Base-by-base conservation (phyloP, 176 grass and related monocot genomes). In the Lolium multiflorum region DNA sequence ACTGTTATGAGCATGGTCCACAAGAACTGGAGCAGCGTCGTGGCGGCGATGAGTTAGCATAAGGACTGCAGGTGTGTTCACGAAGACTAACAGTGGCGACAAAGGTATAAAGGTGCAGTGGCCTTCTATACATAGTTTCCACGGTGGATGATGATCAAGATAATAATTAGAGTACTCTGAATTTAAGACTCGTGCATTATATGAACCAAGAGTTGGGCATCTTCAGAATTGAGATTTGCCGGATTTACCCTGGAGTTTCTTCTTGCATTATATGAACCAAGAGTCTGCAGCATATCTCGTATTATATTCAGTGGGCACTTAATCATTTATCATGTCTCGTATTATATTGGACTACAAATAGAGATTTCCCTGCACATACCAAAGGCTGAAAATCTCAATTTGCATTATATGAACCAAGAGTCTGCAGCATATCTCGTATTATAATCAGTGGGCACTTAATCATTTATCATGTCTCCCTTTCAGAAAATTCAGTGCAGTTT, bases 1-100 rank as follows among this genome's bases (percentile, higher is more conserved):
- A 82, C 2, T 0, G 28, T 12, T 0, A 4, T 3, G 31, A 41
- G 17, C 16, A 63, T 20, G 18, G 37, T 25, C 35, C 0, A 13
- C 12, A 0, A 16, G 47, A 58, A 20, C 20, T 58, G 39, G 58
- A 31, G 47, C 5, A 1, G 3, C 47, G 43, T 14, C 43, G 2
- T 67, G 35, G 20, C 48, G 24, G n/a, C 50, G 25, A 64, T 87
- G 72, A 75, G 17, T 72, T 72, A 72, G 51, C 51, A 26, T 83
- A 82, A 20, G 6, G 26, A 35, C 1, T 28, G 11, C 17, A 7
- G 70, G 41, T 4, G 11, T 72, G n/a, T 44, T 41, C 37, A n/a
- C 37, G 16, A 35, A 20, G 67, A 70, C 37, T 39, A n/a, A 70
- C 1, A n/a, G 11, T 64, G 15, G 54, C 1, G 54, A 56, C 14